These are phyloP conservation scores for Lachancea dasiensis DNA, from an alignment of 805 yeast species.

Conservation along the genomic window DNA sequence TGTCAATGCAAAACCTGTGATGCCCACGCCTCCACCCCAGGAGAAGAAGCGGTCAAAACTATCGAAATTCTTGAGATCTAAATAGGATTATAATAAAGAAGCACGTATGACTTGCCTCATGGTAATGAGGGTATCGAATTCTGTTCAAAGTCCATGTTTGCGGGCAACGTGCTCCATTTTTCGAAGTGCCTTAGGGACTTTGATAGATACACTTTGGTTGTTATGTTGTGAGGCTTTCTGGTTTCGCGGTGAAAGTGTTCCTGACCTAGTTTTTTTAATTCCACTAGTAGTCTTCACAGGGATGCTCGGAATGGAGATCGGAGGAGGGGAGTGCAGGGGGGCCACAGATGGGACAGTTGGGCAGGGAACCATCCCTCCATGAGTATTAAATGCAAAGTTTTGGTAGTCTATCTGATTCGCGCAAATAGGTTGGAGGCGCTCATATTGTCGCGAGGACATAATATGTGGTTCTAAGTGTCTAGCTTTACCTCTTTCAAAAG, in stretches of 20 bases:
- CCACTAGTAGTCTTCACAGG: conserved; percentile 1
- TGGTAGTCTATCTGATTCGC: not conserved
- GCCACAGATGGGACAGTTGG: not conserved
- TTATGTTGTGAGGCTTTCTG: not conserved
- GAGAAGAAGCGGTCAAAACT: conserved; percentile 43
- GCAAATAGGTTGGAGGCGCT: too few relatives aligned
- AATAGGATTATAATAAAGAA: too few relatives aligned
- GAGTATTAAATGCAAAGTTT: not conserved
- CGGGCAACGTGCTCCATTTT: conserved; percentile 25
- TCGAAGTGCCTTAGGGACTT: conserved; percentile 25
- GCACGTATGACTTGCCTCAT: not conserved
- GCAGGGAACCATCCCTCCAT: not conserved
- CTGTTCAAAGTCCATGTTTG: conserved; percentile 19
- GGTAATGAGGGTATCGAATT: conserved; percentile 2
- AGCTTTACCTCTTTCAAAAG: too few relatives aligned
- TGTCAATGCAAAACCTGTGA: conserved; percentile 18
- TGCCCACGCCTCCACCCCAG: conserved; percentile 12
- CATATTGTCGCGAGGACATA: too few relatives aligned
- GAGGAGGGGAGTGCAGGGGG: not conserved
- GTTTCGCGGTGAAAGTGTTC: conserved; percentile 6
- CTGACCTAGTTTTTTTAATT: conserved; percentile 8
- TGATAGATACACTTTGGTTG: conserved; percentile 1
- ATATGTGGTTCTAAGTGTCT: too few relatives aligned
- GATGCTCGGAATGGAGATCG: not conserved
- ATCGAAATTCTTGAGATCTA: conserved; percentile 39